Evolutionary conservation across 768 basidiomycete genomes (phyloP).

Genomic region (Trichaptum fuscoviolaceum): DNA sequence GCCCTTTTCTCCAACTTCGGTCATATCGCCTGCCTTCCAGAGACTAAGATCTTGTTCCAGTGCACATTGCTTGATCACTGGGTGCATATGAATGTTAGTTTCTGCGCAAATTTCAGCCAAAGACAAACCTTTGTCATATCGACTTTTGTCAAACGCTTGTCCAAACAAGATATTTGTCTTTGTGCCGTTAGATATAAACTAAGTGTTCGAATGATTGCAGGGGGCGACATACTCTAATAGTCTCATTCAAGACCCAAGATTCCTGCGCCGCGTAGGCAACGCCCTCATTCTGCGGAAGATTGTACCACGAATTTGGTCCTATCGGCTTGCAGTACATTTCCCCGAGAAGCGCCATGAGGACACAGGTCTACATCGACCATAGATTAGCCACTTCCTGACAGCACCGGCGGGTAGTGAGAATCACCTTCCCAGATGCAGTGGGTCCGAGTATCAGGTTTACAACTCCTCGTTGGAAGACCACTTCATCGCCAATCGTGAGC

Average conservation of each 20-base stretch:
- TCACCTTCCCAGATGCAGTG: conserved; percentile 23
- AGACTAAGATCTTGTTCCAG: conserved; percentile 24
- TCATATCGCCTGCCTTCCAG: conserved; percentile 30
- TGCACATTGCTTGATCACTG: conserved; percentile 26
- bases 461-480: conserved; percentile 12
- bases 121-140: conserved; percentile 34
- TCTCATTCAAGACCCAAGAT: conserved; percentile 14
- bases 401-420: not conserved
- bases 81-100: not conserved
- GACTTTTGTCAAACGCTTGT: conserved; percentile 34
- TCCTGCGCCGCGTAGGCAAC: conserved; percentile 14
- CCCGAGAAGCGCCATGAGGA: conserved; percentile 56
- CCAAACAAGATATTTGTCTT: conserved; percentile 52
- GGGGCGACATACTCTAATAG: conserved; percentile 5
- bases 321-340: conserved; percentile 27
- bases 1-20: conserved; percentile 42
- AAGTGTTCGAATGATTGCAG: too few relatives aligned
- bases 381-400: not conserved
- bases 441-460: conserved; percentile 28
- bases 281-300: conserved; percentile 8
- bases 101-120: not conserved
- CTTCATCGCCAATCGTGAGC: conserved; percentile 45
- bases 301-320: conserved; percentile 24
- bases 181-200: not conserved
- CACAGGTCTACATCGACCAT: conserved; percentile 37